These are phyloP conservation scores for Ogataea polymorpha DNA, from an alignment of 805 yeast species.

Conservation along the genomic window DNA sequence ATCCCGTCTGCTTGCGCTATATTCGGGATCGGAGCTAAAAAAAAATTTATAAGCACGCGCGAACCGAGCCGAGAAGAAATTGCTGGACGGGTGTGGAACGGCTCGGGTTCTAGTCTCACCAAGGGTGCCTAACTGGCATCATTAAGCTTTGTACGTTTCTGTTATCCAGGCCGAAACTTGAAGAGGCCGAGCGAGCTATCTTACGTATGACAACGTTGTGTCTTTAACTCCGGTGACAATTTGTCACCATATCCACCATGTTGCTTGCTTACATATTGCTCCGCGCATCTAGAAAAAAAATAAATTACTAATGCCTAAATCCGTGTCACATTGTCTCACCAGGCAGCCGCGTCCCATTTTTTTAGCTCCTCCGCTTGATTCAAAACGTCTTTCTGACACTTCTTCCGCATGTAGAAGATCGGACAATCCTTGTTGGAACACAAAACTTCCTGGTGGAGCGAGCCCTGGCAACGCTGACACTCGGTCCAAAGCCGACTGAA, in stretches of 20 bases:
- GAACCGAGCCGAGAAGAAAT: background rate
- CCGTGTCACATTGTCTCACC: slow-evolving; percentile 34
- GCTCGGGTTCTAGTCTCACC: background rate
- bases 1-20: slow-evolving; percentile 1
- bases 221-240: background rate
- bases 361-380: slow-evolving; percentile 55
- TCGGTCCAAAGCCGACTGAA: slow-evolving; percentile 95
- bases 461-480: slow-evolving; percentile 97
- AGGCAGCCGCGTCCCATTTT: slow-evolving; percentile 61
- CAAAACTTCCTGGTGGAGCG: slow-evolving; percentile 89
- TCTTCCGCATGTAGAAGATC: slow-evolving; percentile 93
- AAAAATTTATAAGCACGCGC: background rate
- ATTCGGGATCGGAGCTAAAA: slow-evolving; percentile 7
- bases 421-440: slow-evolving; percentile 97
- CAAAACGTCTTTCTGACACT: slow-evolving; percentile 70
- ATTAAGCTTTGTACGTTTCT: no score
- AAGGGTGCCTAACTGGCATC: no score
- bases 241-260: background rate
- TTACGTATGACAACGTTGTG: no score
- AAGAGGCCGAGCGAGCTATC: no score
- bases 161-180: no score
- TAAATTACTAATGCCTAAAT: slow-evolving; percentile 1
- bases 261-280: background rate
- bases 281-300: background rate
- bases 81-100: background rate